phyloP scores from a whole-genome alignment of 352 stramenopile species.

The Phytophthora cajani region DNA sequence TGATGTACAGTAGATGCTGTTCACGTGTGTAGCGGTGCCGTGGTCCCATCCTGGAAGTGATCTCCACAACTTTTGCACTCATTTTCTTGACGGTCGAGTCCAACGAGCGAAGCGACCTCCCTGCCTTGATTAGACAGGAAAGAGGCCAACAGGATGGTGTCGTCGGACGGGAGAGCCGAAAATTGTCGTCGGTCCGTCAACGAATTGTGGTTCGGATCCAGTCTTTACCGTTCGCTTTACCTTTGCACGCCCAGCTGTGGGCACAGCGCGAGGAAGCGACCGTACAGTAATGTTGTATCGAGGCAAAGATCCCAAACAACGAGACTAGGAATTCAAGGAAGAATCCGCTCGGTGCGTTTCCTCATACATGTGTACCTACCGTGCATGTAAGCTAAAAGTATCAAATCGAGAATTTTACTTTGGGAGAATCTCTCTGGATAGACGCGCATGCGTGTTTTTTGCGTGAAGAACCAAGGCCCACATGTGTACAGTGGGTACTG shows the following conservation, averaged over 20 bases:
- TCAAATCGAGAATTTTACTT: not conserved
- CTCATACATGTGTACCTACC: not conserved
- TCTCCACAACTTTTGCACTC: conserved; percentile 4
- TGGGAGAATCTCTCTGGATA: conserved; percentile 1
- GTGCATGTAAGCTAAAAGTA: not conserved
- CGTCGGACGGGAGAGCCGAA: conserved; percentile 6
- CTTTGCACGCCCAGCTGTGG: conserved; percentile 11
- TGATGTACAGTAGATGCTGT: not conserved
- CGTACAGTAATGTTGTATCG: too few relatives aligned
- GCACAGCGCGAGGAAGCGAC: not conserved
- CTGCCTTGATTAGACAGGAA: conserved; percentile 20
- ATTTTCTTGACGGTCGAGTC: not conserved
- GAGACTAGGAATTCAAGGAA: not conserved
- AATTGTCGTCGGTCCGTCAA: not conserved
- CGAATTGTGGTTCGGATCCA: not conserved
- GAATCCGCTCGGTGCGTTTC: not conserved
- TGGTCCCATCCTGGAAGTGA: conserved; percentile 19
- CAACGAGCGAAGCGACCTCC: conserved; percentile 2
- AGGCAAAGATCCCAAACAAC: not conserved
- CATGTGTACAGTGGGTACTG: too few relatives aligned
- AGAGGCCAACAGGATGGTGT: conserved; percentile 18
- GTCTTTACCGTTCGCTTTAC: not conserved
- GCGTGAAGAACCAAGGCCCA: too few relatives aligned
- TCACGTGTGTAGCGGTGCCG: not conserved
- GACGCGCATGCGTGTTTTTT: not conserved